Evolutionary conservation across 192 early-diverging fungal species (phyloP).

Genomic region (Coemansia sp.): DNA sequence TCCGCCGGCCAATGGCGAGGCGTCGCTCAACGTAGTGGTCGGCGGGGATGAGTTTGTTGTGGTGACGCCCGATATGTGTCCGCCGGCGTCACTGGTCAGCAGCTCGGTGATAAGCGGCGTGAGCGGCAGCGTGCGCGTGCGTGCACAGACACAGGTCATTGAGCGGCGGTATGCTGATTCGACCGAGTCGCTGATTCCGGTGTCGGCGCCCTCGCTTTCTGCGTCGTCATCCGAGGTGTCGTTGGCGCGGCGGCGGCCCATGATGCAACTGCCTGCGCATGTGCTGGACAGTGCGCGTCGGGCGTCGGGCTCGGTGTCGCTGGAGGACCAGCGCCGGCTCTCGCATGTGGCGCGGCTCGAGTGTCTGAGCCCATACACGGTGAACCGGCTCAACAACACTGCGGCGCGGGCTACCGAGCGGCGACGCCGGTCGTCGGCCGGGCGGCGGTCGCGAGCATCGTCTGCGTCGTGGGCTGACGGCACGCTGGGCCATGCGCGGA

Average conservation of each 20-base stretch:
- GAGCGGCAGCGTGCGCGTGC: constrained; percentile 24
- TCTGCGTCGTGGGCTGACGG: constrained; percentile 36
- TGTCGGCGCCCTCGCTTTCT: constrained; percentile 49
- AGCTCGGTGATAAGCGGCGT: constrained; percentile 55
- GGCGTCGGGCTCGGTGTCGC: constrained; percentile 22
- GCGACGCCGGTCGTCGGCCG: constrained; percentile 38
- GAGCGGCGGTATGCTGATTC: constrained; percentile 37
- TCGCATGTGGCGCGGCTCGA: constrained; percentile 33
- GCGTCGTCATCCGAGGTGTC: constrained; percentile 52
- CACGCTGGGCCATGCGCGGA: constrained; percentile 31
- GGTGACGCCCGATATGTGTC: constrained; percentile 53
- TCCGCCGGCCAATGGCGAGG: constrained; percentile 27
- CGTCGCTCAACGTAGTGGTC: constrained; percentile 8
- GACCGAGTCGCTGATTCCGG: constrained; percentile 49
- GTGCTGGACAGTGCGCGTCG: constrained; percentile 24
- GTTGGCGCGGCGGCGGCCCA: constrained; percentile 35
- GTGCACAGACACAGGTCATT: constrained; percentile 45
- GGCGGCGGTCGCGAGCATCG: constrained; percentile 35
- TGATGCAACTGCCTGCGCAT: constrained; percentile 10
- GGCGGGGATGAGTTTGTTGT: constrained; percentile 51
- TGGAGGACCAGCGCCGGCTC: constrained; percentile 33
- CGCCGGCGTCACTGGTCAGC: constrained; percentile 50
- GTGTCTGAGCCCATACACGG: constrained; percentile 44
- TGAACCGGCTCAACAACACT: constrained; percentile 37
- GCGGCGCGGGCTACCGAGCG: constrained; percentile 49